Base-by-base conservation (phyloP, 805 yeast species). In the Yarrowia sp. region DNA sequence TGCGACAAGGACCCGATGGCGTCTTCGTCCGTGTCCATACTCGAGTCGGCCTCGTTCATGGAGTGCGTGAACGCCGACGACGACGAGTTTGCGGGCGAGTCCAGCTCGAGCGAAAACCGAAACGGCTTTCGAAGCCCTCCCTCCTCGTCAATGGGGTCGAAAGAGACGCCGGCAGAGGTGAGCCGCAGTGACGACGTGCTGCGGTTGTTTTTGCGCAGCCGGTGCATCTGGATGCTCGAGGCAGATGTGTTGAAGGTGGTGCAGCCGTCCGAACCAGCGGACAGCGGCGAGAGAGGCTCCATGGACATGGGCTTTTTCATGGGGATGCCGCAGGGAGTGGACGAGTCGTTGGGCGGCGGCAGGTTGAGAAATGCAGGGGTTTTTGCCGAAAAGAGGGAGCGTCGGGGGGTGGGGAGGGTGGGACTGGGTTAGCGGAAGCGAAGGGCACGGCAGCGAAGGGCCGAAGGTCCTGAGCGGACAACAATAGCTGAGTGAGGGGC, bases 341-440 rank as follows among this genome's bases (percentile, higher is more conserved):
- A 55, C 28, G 61, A 55, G 47, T 55, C 61, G 31, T 55, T 55
- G 28, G 61, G 61, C n/a, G 61, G 61, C 14, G 61, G 61, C 13
- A 55, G 61, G 38, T 39, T 55, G 36, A 55, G 61, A 55, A 55
- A 55, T 55, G 61, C 61, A 55, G 61, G 61, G 41, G 61, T 55
- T 55, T 41, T 39, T 45, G 61, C 45, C 4, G 45, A n/a, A 47
- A 55, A 55, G 31, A 55, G 61, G 31, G 61, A 55, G 31, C 61
- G 61, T 39, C 61, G 22, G 7, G 61, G 61, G 2, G 61, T 55
- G 36, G 61, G 61, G 17, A 41, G 9, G 15, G 47, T 55, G 45
- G 61, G 61, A 3, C 61, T 55, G 61, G 10, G 61, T 55, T 55
- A 55, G 61, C 33, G 31, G 41, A 8, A 39, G n/a, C n/a, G n/a